phyloP scores from a whole-genome alignment of 1,284 basidiomycete species.

The Heterobasidion occidentale region DNA sequence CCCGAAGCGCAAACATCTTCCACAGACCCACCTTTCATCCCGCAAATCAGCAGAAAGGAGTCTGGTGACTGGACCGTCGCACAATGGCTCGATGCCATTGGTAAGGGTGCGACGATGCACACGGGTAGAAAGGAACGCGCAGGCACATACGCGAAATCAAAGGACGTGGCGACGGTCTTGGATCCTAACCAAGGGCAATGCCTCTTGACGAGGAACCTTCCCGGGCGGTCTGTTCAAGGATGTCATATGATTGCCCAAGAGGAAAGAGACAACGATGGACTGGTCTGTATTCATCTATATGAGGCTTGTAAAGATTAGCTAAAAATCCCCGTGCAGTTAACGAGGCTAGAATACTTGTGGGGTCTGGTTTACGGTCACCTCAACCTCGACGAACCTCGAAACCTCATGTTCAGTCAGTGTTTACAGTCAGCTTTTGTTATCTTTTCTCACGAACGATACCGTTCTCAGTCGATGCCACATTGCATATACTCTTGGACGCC shows the following conservation, averaged over 20 bases:
- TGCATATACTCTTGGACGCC: neutral
- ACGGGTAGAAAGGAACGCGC: neutral
- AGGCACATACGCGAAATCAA: neutral
- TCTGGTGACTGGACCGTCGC: neutral
- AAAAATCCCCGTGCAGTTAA: neutral
- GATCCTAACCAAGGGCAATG: neutral
- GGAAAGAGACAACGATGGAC: neutral
- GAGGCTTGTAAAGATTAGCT: neutral
- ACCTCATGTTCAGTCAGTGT: neutral
- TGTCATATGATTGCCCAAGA: neutral
- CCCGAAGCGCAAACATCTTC: neutral
- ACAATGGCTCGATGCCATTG: neutral
- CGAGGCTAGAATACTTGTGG: neutral
- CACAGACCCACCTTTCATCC: neutral
- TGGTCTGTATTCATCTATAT: neutral
- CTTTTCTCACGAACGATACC: too few species aligned
- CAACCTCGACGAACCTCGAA: neutral
- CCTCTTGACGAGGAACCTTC: neutral
- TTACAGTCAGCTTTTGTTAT: neutral
- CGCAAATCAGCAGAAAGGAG: neutral
- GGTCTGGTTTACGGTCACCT: neutral
- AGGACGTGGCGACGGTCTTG: neutral
- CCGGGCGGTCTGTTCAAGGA: neutral
- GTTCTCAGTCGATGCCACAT: neutral
- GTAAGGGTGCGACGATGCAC: neutral